phyloP scores from a whole-genome alignment of 345 rosid genomes.

The Passiflora organensis region DNA sequence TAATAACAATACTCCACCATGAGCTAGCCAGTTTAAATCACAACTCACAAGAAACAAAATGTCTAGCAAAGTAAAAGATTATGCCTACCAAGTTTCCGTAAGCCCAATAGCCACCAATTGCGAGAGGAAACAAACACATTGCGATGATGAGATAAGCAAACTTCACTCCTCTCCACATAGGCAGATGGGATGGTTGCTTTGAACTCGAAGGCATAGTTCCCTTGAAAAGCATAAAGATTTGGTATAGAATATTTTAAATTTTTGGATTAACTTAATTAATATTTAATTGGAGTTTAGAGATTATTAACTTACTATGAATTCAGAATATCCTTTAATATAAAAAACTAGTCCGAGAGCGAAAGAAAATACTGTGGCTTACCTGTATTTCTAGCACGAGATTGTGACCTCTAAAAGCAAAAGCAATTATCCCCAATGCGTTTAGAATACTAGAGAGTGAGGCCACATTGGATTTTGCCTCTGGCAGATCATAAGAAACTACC shows the following conservation, averaged over 20 bases:
- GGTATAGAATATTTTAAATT: neutral
- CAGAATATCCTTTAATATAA: too few relatives aligned
- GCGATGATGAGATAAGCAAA: conserved; percentile 45
- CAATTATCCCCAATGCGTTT: conserved; percentile 48
- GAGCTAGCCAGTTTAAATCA: neutral
- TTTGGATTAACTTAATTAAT: too few relatives aligned
- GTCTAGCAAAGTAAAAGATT: neutral
- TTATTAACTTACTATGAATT: too few relatives aligned
- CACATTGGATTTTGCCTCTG: conserved; percentile 15
- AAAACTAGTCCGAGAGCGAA: neutral
- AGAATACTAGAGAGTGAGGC: conserved; percentile 23
- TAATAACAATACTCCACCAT: too few relatives aligned
- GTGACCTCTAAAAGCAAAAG: conserved; percentile 63
- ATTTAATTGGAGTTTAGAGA: too few relatives aligned
- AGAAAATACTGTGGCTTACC: conserved; percentile 16
- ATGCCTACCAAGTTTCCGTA: conserved; percentile 44
- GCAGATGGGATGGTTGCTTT: conserved; percentile 40
- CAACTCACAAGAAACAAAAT: neutral
- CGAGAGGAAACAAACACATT: conserved; percentile 50
- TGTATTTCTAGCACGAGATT: conserved; percentile 61
- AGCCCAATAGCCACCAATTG: conserved; percentile 51
- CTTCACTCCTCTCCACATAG: conserved; percentile 62
- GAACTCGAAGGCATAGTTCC: conserved; percentile 58
- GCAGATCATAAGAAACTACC: conserved; percentile 26
- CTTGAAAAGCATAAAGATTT: conserved; percentile 14